Percentiles rank a stretch among this genome's conserved stretches.
Evolutionary conservation across 2,329 filamentous ascomycete genomes (phyloP).

Genomic region (Colletotrichum lindemuthianum): DNA sequence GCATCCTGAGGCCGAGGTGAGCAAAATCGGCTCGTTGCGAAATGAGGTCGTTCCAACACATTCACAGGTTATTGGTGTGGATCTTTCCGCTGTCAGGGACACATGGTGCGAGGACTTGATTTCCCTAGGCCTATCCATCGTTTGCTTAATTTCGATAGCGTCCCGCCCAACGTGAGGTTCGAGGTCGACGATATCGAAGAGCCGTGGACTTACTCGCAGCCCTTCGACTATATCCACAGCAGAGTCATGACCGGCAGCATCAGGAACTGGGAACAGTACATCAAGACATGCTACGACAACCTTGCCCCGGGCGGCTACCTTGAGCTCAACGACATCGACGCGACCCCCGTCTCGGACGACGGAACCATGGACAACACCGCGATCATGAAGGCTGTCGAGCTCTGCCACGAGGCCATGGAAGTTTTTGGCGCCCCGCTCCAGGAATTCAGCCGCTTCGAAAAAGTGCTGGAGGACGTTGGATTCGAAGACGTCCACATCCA

Average conservation of each 20-base stretch:
- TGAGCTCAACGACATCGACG: constrained; percentile 71
- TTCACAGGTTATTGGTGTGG: constrained; percentile 47
- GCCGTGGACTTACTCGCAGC: constrained; percentile 48
- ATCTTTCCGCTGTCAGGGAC: constrained; percentile 53
- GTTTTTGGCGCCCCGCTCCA: not conserved
- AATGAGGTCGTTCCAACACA: fast-evolving
- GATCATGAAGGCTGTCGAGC: not conserved
- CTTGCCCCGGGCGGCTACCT: constrained; percentile 51
- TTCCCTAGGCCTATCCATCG: constrained; percentile 59
- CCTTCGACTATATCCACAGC: constrained; percentile 42
- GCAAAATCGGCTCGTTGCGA: fast-evolving
- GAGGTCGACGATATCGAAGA: constrained; percentile 53
- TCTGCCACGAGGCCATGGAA: not conserved
- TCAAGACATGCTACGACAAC: constrained; percentile 46
- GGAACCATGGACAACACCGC: not conserved
- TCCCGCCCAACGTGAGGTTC: constrained; percentile 62
- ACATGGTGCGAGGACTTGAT: constrained; percentile 38
- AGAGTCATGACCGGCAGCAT: constrained; percentile 43
- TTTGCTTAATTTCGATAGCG: constrained; percentile 39
- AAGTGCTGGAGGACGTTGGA: constrained; percentile 70
- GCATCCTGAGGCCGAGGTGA: constrained; percentile 42
- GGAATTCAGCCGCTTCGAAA: constrained; percentile 52
- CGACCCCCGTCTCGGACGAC: not conserved
- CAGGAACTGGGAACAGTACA: constrained; percentile 37
- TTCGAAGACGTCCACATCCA: not conserved